Evolutionary conservation across 2,329 filamentous ascomycete species (phyloP).

Genomic region (Ustulina deusta): DNA sequence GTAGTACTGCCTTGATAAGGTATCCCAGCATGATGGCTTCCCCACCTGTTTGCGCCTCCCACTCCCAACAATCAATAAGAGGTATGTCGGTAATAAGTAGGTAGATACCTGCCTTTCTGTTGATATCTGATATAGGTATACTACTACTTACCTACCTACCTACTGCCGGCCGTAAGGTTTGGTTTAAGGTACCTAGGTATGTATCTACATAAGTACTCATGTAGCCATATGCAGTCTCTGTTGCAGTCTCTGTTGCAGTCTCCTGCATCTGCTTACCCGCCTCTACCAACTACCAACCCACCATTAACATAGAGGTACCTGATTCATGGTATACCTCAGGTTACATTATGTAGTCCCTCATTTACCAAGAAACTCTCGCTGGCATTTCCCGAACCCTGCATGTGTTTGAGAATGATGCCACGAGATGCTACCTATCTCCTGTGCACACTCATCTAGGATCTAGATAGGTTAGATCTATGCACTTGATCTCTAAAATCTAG

Average conservation of each 20-base stretch:
- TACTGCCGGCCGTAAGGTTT: background rate
- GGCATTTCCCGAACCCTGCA: conserved; percentile 5
- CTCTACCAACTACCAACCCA: too few species aligned
- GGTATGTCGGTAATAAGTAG: background rate
- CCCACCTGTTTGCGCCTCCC: conserved; percentile 16
- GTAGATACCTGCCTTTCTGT: background rate
- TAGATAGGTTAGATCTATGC: background rate
- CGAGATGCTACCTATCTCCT: conserved; percentile 7
- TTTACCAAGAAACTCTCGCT: background rate
- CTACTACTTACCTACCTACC: background rate
- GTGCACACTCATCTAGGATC: background rate
- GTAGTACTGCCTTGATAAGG: background rate
- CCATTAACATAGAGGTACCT: too few species aligned
- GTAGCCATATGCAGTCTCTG: too few species aligned
- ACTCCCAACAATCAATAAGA: background rate
- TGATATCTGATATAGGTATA: background rate
- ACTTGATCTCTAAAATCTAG: background rate
- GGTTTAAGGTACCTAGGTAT: background rate
- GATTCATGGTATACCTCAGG: too few species aligned
- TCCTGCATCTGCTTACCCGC: too few species aligned
- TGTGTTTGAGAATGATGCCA: background rate
- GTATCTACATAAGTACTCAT: background rate
- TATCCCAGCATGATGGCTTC: background rate
- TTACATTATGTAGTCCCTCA: too few species aligned
- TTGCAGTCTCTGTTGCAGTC: too few species aligned